phyloP scores from a whole-genome alignment of 768 basidiomycete genomes.

The Termitomyces sp. region DNA sequence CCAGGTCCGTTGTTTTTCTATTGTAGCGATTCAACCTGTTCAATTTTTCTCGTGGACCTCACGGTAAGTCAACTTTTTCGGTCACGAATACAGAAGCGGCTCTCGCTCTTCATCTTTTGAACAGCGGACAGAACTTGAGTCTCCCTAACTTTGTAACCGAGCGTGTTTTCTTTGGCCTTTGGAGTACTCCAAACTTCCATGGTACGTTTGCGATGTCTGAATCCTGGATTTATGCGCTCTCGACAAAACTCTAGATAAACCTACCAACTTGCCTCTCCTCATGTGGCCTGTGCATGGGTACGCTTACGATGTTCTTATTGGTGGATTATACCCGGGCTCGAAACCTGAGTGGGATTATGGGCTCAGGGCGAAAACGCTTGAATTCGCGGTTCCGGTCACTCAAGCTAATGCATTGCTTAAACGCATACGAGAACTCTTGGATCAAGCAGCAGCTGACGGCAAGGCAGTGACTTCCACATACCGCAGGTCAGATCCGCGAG shows the following conservation, averaged over 20 bases:
- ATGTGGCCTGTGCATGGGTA: constrained; percentile 30
- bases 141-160: constrained; percentile 26
- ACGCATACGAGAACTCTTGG: constrained; percentile 27
- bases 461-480: constrained; percentile 31
- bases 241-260: constrained; percentile 19
- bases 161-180: constrained; percentile 25
- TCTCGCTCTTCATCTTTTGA: constrained; percentile 22
- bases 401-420: constrained; percentile 25
- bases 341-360: constrained; percentile 30
- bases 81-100: constrained; percentile 25
- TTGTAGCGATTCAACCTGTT: background rate
- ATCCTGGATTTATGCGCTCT: background rate
- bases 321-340: constrained; percentile 27
- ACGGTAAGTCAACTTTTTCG: constrained; percentile 27
- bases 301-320: constrained; percentile 33
- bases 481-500: constrained; percentile 18
- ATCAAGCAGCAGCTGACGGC: constrained; percentile 26
- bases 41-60: background rate
- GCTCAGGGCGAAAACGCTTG: constrained; percentile 28
- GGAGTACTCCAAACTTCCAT: constrained; percentile 30
- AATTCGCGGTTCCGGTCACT: constrained; percentile 28
- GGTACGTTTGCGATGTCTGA: constrained; percentile 10
- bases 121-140: constrained; percentile 28
- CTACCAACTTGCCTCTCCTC: constrained; percentile 22
- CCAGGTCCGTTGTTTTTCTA: constrained; percentile 18